phyloP scores from a whole-genome alignment of 1,284 basidiomycete genomes.

The Mycocalia duriaeana region DNA sequence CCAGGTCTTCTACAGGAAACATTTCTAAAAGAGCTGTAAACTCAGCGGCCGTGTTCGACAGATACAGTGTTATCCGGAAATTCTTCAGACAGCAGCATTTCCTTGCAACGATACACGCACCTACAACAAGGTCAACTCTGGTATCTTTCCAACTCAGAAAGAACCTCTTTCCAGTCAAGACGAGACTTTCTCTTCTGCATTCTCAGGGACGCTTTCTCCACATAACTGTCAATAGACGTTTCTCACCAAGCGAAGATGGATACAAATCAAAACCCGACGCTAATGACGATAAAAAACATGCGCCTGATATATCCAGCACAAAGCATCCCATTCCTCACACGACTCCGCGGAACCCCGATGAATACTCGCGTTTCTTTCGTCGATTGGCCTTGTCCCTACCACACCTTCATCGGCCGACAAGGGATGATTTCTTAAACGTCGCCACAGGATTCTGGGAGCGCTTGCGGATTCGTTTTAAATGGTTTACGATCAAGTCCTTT shows the following conservation, averaged over 20 bases:
- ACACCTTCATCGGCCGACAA: constrained; percentile 77
- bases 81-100: constrained; percentile 32
- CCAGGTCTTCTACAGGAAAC: not conserved
- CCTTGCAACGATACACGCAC: too few species aligned
- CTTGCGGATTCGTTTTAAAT: constrained; percentile 89
- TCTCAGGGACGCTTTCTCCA: too few species aligned
- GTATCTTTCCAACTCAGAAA: too few species aligned
- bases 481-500: constrained; percentile 96
- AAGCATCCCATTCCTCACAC: constrained; percentile 1
- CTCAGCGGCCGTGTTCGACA: constrained; percentile 26
- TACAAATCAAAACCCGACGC: too few species aligned
- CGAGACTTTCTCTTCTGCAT: too few species aligned
- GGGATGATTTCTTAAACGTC: constrained; percentile 84
- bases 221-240: too few species aligned
- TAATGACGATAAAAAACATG: too few species aligned
- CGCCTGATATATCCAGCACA: too few species aligned
- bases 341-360: constrained; percentile 41
- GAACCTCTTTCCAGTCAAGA: too few species aligned
- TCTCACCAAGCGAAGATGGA: too few species aligned
- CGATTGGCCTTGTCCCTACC: constrained; percentile 71
- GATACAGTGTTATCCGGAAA: constrained; percentile 33
- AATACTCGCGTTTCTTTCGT: constrained; percentile 79
- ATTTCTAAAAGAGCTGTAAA: constrained; percentile 6
- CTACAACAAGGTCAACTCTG: too few species aligned
- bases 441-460: constrained; percentile 90